Evolutionary conservation across 2,329 filamentous ascomycete species (phyloP).

Genomic region (Sporothrix inflata): DNA sequence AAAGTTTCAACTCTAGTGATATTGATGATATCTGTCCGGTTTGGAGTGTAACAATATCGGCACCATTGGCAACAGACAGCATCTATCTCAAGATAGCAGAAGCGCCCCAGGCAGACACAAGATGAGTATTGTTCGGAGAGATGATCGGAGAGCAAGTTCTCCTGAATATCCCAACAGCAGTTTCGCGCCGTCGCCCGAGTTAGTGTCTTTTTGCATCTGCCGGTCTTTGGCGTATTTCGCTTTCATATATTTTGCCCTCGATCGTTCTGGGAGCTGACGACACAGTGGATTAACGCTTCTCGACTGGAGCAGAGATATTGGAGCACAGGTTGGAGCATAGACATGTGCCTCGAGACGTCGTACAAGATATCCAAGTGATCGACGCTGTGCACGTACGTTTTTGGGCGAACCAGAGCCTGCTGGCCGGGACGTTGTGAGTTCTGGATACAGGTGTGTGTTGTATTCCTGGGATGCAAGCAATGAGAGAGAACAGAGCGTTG

Average conservation of each 20-base stretch:
- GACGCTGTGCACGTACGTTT: not conserved
- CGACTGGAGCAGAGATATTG: not conserved
- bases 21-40: not conserved
- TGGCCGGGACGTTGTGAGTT: not conserved
- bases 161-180: not conserved
- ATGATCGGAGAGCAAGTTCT: slow-evolving; percentile 1
- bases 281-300: not conserved
- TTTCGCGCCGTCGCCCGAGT: not conserved
- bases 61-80: not conserved
- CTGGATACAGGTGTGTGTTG: not conserved
- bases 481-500: not conserved
- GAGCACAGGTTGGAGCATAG: too few relatives aligned
- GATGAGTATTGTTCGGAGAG: not conserved
- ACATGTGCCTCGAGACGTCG: too few relatives aligned
- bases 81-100: not conserved
- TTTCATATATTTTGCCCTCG: not conserved
- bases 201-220: not conserved
- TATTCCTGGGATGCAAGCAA: not conserved
- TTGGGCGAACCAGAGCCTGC: not conserved
- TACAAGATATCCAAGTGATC: not conserved
- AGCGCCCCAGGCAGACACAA: not conserved
- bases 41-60: not conserved
- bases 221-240: not conserved
- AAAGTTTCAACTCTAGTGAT: not conserved
- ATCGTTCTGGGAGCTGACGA: not conserved